A percentile compares a stretch with the other conserved stretches of the same genome.
These are phyloP conservation scores for Aspergillus puulaauensis DNA, from an alignment of 2,329 filamentous ascomycete species.

Conservation along the genomic window DNA sequence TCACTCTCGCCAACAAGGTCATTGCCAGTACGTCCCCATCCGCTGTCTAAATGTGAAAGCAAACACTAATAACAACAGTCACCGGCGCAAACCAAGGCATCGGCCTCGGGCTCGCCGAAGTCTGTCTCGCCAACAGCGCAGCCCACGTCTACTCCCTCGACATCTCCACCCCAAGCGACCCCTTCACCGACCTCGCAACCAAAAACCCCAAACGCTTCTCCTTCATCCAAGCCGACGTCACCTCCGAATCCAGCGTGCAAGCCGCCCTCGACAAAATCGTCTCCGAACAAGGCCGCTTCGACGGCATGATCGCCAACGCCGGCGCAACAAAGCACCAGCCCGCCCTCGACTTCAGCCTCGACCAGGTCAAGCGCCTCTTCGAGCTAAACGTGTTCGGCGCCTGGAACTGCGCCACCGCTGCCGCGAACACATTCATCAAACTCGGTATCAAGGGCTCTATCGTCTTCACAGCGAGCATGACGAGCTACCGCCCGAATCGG, in stretches of 20 bases:
- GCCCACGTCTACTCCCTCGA: constrained; percentile 1
- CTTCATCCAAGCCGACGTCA: constrained; percentile 2
- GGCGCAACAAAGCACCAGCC: constrained; percentile 40
- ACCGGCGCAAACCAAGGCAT: constrained; percentile 5
- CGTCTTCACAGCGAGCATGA: constrained; percentile 50
- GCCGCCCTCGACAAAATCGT: background rate
- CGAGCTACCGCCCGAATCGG: constrained; percentile 48
- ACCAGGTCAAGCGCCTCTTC: constrained; percentile 39
- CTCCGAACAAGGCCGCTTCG: background rate
- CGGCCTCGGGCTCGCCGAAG: background rate
- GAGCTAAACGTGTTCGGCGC: constrained; percentile 41
- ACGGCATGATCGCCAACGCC: background rate
- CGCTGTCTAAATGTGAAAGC: background rate
- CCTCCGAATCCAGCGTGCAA: background rate
- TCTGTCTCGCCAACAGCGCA: background rate
- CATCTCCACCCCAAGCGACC: background rate
- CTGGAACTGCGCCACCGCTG: constrained; percentile 26
- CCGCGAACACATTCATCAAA: constrained; percentile 37
- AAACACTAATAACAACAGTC: background rate
- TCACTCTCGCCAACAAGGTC: constrained; percentile 3
- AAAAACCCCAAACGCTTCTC: background rate
- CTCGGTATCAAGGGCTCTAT: constrained; percentile 35
- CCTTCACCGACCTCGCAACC: background rate
- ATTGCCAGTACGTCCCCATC: background rate
- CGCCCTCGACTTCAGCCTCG: constrained; percentile 41